These are phyloP conservation scores for Corynascus novoguineensis DNA, from an alignment of 495 filamentous ascomycete genomes.

Conservation along the genomic window DNA sequence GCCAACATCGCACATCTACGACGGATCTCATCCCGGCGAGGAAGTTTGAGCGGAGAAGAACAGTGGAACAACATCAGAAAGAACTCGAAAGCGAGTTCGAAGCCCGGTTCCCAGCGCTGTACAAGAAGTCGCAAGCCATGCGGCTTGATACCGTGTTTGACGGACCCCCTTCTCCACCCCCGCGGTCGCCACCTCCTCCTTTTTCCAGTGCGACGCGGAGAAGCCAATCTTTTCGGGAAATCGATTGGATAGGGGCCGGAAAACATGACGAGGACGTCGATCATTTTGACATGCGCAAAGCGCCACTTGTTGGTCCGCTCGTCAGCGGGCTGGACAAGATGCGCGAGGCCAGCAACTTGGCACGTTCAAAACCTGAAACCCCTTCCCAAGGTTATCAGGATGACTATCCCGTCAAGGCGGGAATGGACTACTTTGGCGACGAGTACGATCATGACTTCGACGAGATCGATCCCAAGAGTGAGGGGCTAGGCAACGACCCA, in stretches of 20 bases:
- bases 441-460: conserved; percentile 25
- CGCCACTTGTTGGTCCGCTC: conserved; percentile 25
- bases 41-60: conserved; percentile 34
- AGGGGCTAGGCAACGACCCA: conserved; percentile 25
- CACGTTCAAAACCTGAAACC: not conserved
- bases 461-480: conserved; percentile 30
- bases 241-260: conserved; percentile 15
- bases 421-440: not conserved
- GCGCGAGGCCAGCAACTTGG: conserved; percentile 17
- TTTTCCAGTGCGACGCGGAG: not conserved
- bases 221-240: conserved; percentile 15
- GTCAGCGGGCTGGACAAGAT: conserved; percentile 31
- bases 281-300: conserved; percentile 20
- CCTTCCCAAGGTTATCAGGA: not conserved
- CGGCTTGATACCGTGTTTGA: conserved; percentile 4
- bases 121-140: conserved; percentile 32
- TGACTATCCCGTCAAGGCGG: conserved; percentile 1
- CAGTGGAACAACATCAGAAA: conserved; percentile 36
- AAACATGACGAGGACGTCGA: conserved; percentile 14
- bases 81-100: conserved; percentile 39
- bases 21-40: conserved; percentile 34
- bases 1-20: conserved; percentile 33
- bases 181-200: conserved; percentile 17
- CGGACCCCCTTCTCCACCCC: not conserved
- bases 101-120: conserved; percentile 30